A percentile compares a stretch with the other conserved stretches of the same genome.
These are phyloP conservation scores for Lomentospora prolificans DNA, from an alignment of 2,329 filamentous ascomycete genomes.

Conservation along the genomic window DNA sequence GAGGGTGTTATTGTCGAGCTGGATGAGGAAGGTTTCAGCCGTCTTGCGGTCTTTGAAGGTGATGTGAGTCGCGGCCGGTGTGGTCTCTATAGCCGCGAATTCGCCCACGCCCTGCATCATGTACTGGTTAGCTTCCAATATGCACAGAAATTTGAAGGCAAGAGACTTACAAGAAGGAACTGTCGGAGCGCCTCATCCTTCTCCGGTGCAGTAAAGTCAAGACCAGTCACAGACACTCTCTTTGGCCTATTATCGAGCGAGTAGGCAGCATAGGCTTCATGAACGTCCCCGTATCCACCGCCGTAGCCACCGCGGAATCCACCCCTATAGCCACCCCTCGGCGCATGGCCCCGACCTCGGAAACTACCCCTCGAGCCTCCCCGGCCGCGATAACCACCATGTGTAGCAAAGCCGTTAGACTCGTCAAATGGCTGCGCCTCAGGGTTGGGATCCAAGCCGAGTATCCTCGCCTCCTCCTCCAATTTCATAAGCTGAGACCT, in stretches of 20 bases:
- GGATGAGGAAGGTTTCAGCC: slow-evolving; percentile 59
- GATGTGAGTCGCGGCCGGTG: slow-evolving; percentile 38
- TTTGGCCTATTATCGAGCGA: slow-evolving; percentile 69
- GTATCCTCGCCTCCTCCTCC: slow-evolving; percentile 59
- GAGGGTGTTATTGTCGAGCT: slow-evolving; percentile 45
- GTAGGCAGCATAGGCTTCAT: slow-evolving; percentile 49
- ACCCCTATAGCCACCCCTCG: slow-evolving; percentile 23
- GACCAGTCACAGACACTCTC: slow-evolving; percentile 53
- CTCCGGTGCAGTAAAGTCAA: slow-evolving; percentile 50
- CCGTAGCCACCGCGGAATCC: slow-evolving; percentile 32
- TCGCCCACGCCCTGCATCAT: slow-evolving; percentile 47
- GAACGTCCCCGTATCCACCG: slow-evolving; percentile 34
- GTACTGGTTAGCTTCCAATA: slow-evolving; percentile 3
- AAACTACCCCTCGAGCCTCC: slow-evolving; percentile 5
- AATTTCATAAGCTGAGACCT: slow-evolving; percentile 63
- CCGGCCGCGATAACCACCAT: slow-evolving; percentile 8
- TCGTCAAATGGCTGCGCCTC: slow-evolving; percentile 24
- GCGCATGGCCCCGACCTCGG: slow-evolving; percentile 16
- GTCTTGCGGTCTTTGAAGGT: slow-evolving; percentile 59
- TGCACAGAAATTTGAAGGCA: slow-evolving; percentile 1
- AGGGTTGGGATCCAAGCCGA: slow-evolving; percentile 55
- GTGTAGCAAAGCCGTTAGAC: slow-evolving; percentile 16
- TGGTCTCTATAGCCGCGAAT: slow-evolving; percentile 46
- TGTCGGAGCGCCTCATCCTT: slow-evolving; percentile 62
- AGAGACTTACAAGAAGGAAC: slow-evolving; percentile 53